phyloP scores from a whole-genome alignment of 139 green algal species.

The Zygnema cylindricum region DNA sequence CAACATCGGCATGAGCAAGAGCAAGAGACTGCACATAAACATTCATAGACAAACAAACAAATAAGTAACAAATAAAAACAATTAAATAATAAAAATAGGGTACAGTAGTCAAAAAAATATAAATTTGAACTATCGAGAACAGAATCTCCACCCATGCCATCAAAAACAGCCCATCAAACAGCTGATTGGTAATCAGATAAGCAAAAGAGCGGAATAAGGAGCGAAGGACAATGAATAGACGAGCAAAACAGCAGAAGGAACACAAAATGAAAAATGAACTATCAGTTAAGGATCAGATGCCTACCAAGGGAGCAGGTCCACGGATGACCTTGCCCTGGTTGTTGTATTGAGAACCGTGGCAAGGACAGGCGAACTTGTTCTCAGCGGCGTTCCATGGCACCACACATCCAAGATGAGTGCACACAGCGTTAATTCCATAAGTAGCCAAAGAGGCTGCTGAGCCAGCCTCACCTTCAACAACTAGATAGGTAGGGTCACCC shows the following conservation, averaged over 20 bases:
- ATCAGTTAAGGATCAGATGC: neutral
- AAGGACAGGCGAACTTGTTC: constrained; percentile 99
- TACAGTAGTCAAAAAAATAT: too few species aligned
- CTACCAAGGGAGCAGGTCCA: constrained; percentile 87
- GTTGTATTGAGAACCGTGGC: constrained; percentile 99
- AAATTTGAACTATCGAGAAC: too few species aligned
- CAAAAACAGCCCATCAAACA: too few species aligned
- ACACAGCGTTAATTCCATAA: constrained; percentile 98
- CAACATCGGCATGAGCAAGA: constrained; percentile 86
- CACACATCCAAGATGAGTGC: constrained; percentile 99
- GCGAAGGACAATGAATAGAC: neutral
- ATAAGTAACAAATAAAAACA: neutral
- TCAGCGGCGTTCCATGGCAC: constrained; percentile 97
- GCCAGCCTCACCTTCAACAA: constrained; percentile 83
- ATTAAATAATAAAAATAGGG: neutral
- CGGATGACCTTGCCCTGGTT: constrained; percentile 91
- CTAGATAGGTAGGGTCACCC: constrained; percentile 97
- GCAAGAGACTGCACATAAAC: constrained; percentile 80
- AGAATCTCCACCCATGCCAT: too few species aligned
- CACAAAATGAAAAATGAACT: neutral
- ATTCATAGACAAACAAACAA: neutral
- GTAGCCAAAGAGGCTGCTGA: too few species aligned
- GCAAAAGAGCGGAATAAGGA: neutral
- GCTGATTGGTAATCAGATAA: too few species aligned
- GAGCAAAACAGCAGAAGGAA: neutral